phyloP scores from a whole-genome alignment of 2,329 filamentous ascomycete species.

The Didymella exigua region DNA sequence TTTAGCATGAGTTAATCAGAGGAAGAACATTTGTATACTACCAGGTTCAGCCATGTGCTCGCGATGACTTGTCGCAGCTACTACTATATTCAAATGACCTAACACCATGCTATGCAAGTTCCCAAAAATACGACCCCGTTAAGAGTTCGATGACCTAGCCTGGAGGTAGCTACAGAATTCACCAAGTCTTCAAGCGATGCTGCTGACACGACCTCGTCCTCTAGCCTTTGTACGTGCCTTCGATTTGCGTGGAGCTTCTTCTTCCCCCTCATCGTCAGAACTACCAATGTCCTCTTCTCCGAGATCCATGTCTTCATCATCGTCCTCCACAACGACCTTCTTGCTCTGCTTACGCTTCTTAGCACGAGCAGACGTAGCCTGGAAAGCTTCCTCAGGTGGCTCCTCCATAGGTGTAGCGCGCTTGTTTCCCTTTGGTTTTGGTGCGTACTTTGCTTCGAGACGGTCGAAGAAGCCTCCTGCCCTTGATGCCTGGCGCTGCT shows the following conservation, averaged over 20 bases:
- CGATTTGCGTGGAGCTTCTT: constrained; percentile 27
- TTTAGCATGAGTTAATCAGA: no score
- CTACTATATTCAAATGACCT: background rate
- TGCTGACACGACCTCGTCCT: constrained; percentile 24
- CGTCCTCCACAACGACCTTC: constrained; percentile 21
- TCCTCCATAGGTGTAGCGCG: constrained; percentile 55
- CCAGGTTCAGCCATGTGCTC: background rate
- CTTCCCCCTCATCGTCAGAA: constrained; percentile 30
- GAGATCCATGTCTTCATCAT: constrained; percentile 28
- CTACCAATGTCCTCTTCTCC: constrained; percentile 35
- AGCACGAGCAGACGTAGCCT: constrained; percentile 35
- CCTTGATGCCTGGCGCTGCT: constrained; percentile 43
- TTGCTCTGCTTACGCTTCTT: constrained; percentile 38
- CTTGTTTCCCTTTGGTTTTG: constrained; percentile 53
- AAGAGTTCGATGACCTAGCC: background rate
- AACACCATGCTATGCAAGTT: constrained; percentile 25
- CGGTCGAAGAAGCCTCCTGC: constrained; percentile 44
- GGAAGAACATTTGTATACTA: background rate
- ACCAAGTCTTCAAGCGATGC: constrained; percentile 11
- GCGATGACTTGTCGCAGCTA: background rate
- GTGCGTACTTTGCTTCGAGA: constrained; percentile 45
- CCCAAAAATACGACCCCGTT: background rate
- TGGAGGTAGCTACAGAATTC: background rate
- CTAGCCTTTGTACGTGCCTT: constrained; percentile 26
- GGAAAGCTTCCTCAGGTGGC: constrained; percentile 68